Base-by-base conservation (phyloP, 352 stramenopile species). In the Phytopythium montanum region DNA sequence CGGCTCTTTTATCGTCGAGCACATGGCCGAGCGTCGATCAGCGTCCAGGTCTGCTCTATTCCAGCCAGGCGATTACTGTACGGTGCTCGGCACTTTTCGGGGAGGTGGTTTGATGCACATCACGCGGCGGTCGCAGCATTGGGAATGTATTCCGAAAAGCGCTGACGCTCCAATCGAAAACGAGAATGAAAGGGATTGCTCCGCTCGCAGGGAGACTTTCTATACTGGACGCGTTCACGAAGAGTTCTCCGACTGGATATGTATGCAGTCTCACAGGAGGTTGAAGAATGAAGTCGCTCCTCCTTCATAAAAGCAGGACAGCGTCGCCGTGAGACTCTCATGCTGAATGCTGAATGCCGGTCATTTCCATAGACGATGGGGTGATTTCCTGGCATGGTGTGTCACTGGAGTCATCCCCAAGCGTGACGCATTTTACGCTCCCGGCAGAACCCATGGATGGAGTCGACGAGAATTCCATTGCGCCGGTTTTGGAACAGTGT, bases 241-340 rank as follows among this genome's bases (percentile, higher is more conserved):
- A 4, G 28, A 28, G 28, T 25, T 19, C 29, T 14, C 29, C 2
- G 12, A 14, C 13, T 5, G 12, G 33, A 14, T 8, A n/a, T 18
- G 28, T 21, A 54, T 21, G 19, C 1, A 28, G 25, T 54, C 18
- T 54, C 19, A 19, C 28, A 54, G 49, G 49, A 21, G 42, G 3
- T 54, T 54, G 49, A 54, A 54, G 49, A 54, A 54, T 21, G 49
- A 26, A n/a, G 28, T 38, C 41, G 18, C 41, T 46, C 42, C 42
- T 49, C 42, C 42, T 23, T 8, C n/a, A 0, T 28, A 54, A 54
- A 31, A 21, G 25, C 21, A 54, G 25, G n/a, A n/a, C n/a, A n/a
- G n/a, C n/a, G n/a, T n/a, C n/a, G n/a, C n/a, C n/a, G n/a, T n/a
- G n/a, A n/a, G n/a, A 46, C 18, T 25, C 18, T 42, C 36, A 42